Conservation (phyloP, 1,284 basidiomycete species). For the Ceratobasidium sp. region DNA sequence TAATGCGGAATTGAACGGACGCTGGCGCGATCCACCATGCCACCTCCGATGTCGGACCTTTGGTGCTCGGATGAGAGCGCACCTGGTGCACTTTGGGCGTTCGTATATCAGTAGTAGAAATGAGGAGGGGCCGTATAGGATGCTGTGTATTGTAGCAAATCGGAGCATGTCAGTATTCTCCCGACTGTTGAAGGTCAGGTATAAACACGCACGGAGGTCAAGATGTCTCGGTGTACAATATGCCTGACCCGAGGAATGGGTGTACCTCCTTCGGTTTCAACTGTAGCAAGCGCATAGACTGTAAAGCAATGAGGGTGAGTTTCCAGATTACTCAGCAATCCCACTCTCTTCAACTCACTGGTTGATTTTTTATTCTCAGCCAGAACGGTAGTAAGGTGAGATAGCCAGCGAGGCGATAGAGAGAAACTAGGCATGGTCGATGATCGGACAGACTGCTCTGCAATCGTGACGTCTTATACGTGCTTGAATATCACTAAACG, state of each 20-base stretch:
- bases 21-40: constrained; percentile 49
- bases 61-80: constrained; percentile 5
- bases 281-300: constrained; percentile 29
- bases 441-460: neutral
- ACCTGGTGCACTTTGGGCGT: constrained; percentile 49
- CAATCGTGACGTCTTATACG: constrained; percentile 6
- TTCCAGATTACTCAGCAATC: neutral
- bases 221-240: constrained; percentile 18
- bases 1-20: constrained; percentile 49
- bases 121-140: constrained; percentile 44
- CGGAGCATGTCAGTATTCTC: neutral
- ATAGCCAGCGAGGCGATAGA: constrained; percentile 28
- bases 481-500: neutral
- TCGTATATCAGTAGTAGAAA: constrained; percentile 49
- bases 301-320: neutral
- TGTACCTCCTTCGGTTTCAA: constrained; percentile 15
- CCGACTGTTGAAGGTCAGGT: too few relatives aligned
- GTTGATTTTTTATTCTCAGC: constrained; percentile 22
- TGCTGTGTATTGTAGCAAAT: neutral
- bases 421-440: constrained; percentile 15
- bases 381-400: constrained; percentile 7
- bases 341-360: neutral
- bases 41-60: constrained; percentile 46
- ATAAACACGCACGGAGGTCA: neutral
- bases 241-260: constrained; percentile 18